These are phyloP conservation scores for Coemansia sp. DNA, from an alignment of 192 early-diverging fungal species.

Conservation along the genomic window DNA sequence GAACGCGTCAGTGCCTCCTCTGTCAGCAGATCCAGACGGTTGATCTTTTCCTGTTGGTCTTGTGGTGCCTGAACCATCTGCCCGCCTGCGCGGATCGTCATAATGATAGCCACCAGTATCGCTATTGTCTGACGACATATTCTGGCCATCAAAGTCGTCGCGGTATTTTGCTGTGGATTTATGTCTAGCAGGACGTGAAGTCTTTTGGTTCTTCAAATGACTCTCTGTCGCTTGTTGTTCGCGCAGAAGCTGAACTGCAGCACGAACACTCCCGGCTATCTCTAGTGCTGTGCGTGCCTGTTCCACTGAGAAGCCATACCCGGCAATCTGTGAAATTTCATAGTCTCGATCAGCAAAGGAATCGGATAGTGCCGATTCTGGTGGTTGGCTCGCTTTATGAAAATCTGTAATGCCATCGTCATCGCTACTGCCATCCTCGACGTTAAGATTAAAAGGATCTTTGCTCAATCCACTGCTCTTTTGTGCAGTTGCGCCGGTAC, in stretches of 20 bases:
- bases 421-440: slow-evolving; percentile 12
- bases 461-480: not conserved
- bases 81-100: slow-evolving; percentile 14
- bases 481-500: not conserved
- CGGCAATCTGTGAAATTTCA: slow-evolving; percentile 71
- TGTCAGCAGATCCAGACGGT: slow-evolving; percentile 1
- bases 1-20: slow-evolving; percentile 35
- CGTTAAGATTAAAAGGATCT: not conserved
- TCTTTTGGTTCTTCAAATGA: slow-evolving; percentile 8
- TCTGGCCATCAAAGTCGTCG: slow-evolving; percentile 6
- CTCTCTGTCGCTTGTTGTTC: slow-evolving; percentile 33
- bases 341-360: slow-evolving; percentile 42
- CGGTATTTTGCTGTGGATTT: not conserved
- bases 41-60: not conserved
- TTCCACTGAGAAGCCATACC: slow-evolving; percentile 75
- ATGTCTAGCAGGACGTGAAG: not conserved
- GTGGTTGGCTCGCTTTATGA: not conserved
- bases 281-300: slow-evolving; percentile 68
- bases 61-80: not conserved
- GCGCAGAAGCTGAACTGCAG: slow-evolving; percentile 53
- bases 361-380: slow-evolving; percentile 6
- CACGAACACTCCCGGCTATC: slow-evolving; percentile 63
- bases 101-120: slow-evolving; percentile 16
- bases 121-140: slow-evolving; percentile 25
- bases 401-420: slow-evolving; percentile 25